Percentiles rank a stretch among this genome's conserved stretches.
Conservation (phyloP, 208 protist species). For the Entamoeba histolytica region DNA sequence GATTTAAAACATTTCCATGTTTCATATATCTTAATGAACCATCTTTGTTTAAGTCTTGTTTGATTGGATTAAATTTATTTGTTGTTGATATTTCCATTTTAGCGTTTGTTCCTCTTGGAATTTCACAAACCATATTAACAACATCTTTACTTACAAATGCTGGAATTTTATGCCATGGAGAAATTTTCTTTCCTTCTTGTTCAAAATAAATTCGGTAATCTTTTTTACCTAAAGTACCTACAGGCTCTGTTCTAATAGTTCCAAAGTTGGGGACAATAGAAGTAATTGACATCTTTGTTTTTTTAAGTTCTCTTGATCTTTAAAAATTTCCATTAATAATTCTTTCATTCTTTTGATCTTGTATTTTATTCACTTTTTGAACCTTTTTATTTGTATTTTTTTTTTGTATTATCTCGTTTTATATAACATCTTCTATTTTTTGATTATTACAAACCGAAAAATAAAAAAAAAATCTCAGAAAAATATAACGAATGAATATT, state of each 20-base stretch:
- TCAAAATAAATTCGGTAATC: slow-evolving; percentile 4
- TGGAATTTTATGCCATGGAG: slow-evolving; percentile 1
- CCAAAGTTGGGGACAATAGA: background rate
- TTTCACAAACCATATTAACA: background rate
- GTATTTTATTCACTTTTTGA: too few relatives aligned
- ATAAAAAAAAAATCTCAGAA: background rate
- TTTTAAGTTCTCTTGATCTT: background rate
- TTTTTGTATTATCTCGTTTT: too few relatives aligned
- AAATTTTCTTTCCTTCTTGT: slow-evolving; percentile 5
- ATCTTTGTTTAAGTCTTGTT: background rate
- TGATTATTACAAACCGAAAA: background rate
- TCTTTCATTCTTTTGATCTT: too few relatives aligned
- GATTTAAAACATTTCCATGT: background rate
- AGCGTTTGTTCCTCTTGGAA: background rate
- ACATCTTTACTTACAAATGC: background rate
- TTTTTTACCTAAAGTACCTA: background rate
- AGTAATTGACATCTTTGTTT: background rate
- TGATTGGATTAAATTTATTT: background rate
- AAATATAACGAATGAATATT: background rate
- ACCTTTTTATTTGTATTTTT: too few relatives aligned
- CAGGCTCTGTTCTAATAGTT: background rate
- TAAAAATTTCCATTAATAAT: too few relatives aligned
- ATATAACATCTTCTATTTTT: too few relatives aligned
- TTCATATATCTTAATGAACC: background rate
- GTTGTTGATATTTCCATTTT: background rate